A percentile compares a stretch with the other conserved stretches of the same genome.
Evolutionary conservation across 805 yeast species (phyloP).

Genomic region (Isabelozyma heimii): DNA sequence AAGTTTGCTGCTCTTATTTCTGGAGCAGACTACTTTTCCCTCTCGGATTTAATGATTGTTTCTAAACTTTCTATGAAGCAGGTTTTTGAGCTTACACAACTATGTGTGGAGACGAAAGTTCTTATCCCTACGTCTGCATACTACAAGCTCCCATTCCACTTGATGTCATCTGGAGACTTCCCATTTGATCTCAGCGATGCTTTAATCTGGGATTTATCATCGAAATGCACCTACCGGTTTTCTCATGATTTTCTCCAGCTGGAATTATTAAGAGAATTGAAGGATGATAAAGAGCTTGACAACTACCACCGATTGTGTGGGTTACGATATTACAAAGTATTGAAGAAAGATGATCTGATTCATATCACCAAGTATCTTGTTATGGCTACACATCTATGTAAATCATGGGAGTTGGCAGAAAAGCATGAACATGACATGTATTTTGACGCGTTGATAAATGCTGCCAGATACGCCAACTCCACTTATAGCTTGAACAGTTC

Average conservation of each 20-base stretch:
- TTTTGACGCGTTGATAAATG: constrained; percentile 36
- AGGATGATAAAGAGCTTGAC: constrained; percentile 20
- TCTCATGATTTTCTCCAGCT: constrained; percentile 40
- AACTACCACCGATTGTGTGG: constrained; percentile 41
- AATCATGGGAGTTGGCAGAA: constrained; percentile 30
- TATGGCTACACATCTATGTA: constrained; percentile 39
- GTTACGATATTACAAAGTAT: constrained; percentile 30
- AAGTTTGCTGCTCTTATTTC: constrained; percentile 44
- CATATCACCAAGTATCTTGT: constrained; percentile 21
- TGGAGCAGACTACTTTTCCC: constrained; percentile 29
- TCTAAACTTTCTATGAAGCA: constrained; percentile 29
- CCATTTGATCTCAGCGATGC: constrained; percentile 27
- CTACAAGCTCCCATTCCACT: constrained; percentile 48
- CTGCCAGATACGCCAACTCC: constrained; percentile 44
- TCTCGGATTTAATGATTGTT: constrained; percentile 38
- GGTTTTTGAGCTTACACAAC: constrained; percentile 28
- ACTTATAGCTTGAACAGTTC: constrained; percentile 43
- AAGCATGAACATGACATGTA: constrained; percentile 35
- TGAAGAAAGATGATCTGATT: constrained; percentile 10
- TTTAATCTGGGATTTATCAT: constrained; percentile 32
- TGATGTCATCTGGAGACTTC: constrained; percentile 21
- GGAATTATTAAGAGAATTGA: constrained; percentile 24
- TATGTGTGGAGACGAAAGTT: constrained; percentile 29
- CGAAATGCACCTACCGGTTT: constrained; percentile 34
- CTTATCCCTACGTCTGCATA: constrained; percentile 39